Percentiles rank a stretch among this genome's conserved stretches.
phyloP scores from a whole-genome alignment of 2,329 filamentous ascomycete genomes.

The Arthrobotrys megalospora region DNA sequence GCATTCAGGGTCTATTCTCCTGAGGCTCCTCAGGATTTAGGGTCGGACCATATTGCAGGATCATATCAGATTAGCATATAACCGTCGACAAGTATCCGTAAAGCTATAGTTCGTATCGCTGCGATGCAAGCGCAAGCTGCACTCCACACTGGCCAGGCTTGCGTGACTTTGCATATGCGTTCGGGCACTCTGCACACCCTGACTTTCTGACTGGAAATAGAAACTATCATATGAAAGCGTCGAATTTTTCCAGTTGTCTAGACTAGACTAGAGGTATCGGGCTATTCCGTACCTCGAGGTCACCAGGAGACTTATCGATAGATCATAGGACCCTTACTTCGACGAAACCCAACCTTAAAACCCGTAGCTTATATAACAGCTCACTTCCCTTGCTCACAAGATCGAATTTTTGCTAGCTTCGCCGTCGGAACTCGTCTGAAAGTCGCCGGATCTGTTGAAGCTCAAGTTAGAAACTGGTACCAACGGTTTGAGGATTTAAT shows the following conservation, averaged over 20 bases:
- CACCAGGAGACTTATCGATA: conserved; percentile 6
- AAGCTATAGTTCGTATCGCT: not conserved
- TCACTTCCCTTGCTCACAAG: conserved; percentile 4
- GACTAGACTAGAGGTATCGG: not conserved
- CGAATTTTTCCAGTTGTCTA: not conserved
- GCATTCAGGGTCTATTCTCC: not conserved
- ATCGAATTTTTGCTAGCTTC: conserved; percentile 5
- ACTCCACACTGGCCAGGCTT: conserved; percentile 11
- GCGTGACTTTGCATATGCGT: conserved; percentile 18
- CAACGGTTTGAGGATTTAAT: conserved; percentile 17
- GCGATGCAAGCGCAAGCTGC: conserved; percentile 25
- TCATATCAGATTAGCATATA: conserved; percentile 14
- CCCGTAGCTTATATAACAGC: not conserved
- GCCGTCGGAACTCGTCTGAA: conserved; percentile 19
- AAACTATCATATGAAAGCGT: not conserved
- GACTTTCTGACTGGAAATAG: not conserved
- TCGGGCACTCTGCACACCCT: not conserved
- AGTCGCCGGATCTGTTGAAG: conserved; percentile 9
- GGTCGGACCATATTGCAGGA: conserved; percentile 1
- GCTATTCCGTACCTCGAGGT: not conserved
- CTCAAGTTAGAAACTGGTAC: conserved; percentile 4
- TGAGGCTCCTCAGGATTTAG: not conserved
- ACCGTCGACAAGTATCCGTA: conserved; percentile 3
- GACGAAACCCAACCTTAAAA: not conserved
- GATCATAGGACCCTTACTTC: conserved; percentile 10